Evolutionary conservation across 176 grass and related monocot species (phyloP).

Genomic region (Bothriochloa decipiens): DNA sequence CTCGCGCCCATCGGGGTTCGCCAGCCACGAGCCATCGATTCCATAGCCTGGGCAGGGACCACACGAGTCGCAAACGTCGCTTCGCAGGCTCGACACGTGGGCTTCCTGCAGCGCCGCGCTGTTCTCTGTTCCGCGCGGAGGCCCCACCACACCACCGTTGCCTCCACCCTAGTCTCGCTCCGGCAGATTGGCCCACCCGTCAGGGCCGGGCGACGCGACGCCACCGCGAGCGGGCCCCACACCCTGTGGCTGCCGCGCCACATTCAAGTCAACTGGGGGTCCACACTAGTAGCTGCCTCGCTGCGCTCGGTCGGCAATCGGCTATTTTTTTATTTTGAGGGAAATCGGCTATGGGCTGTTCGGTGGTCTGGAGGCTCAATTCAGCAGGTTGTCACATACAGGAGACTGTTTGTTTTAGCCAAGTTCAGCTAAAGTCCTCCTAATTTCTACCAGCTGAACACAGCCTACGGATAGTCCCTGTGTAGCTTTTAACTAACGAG

Average conservation of each 20-base stretch:
- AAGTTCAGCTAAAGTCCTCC: too few species aligned
- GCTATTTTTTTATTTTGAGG: too few species aligned
- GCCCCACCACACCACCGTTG: not conserved
- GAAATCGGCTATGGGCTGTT: too few species aligned
- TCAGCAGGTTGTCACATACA: too few species aligned
- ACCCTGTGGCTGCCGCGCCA: not conserved
- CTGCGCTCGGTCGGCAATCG: not conserved
- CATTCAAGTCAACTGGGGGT: constrained; percentile 34
- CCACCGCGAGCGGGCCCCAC: not conserved
- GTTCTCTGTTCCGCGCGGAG: not conserved
- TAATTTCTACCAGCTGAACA: too few species aligned
- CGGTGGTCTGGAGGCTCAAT: too few species aligned
- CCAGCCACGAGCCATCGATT: not conserved
- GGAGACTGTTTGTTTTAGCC: too few species aligned
- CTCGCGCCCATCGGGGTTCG: not conserved
- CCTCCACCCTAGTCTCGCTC: not conserved
- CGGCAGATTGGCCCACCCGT: constrained; percentile 15
- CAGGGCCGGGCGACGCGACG: constrained; percentile 16
- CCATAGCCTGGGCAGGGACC: not conserved
- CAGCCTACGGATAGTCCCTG: not conserved
- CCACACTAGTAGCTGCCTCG: not conserved
- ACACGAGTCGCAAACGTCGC: not conserved
- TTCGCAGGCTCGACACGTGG: constrained; percentile 33
- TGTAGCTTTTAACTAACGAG: not conserved
- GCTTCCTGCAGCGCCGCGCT: constrained; percentile 14